Base-by-base conservation (phyloP, 805 yeast genomes). In the Yamadazyma laniorum region DNA sequence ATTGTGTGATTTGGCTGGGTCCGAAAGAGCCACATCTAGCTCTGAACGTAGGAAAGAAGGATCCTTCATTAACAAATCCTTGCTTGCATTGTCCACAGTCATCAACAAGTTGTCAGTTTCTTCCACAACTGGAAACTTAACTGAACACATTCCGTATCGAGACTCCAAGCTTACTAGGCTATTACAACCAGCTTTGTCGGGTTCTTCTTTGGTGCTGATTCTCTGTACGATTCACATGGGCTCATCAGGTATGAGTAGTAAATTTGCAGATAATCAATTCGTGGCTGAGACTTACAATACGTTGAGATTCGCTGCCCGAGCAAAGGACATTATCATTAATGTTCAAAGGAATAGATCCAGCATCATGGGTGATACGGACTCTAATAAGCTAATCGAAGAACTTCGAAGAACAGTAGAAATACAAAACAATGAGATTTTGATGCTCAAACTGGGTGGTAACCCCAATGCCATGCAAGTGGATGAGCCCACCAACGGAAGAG, bases 1-100 rank as follows among this genome's bases (percentile, higher is more conserved):
- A 23, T 70, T 91, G 39, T 91, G 98, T 66, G 99, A 91, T 63
- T 73, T 91, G 53, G 99, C 99, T 0, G 99, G 99, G 19, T 85
- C 95, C n/a, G 99, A 91, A 61, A 75, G 85, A 36, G 95, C 95
- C 0, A 70, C 85, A 0, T 63, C 77, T 8, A 81, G 82, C 51
- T 61, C 69, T 1, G 96, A 87, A 54, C 74, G 98, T 51, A 69
- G 97, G 39, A 87, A 89, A 59, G 99, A 91, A 65, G 99, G 98
- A 16, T 77, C 96, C 0, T 93, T 72, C 55, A 91, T 91, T 56
- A 91, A 91, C 66, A 89, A 89, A 57, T 90, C 97, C 0, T 71
- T 91, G 29, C 68, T 91, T 36, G 95, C 98, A 0, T 72, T 91
- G 35, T 89, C 96, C 5, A 86, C 95, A 1, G 96, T 91, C n/a